A percentile compares a stretch with the other conserved stretches of the same genome.
Conservation (phyloP, 768 basidiomycete genomes). For the Leucosporidium creatinivorum region DNA sequence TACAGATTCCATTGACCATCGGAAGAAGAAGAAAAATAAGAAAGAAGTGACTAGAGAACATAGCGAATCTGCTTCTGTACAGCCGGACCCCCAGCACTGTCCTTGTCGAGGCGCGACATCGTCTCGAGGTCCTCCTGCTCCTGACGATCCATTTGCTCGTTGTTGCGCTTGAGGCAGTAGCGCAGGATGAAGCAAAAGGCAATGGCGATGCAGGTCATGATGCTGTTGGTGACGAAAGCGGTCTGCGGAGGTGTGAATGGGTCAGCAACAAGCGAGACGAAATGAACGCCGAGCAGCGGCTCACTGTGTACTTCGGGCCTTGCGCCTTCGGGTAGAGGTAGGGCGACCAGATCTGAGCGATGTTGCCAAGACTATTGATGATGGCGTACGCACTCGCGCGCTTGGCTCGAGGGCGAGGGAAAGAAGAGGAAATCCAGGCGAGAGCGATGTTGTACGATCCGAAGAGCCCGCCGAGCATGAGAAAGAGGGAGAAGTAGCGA, state of each 20-base stretch:
- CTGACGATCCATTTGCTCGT: conserved; percentile 34
- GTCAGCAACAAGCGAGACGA: background rate
- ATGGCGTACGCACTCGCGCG: conserved; percentile 32
- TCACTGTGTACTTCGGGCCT: conserved; percentile 34
- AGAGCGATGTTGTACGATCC: conserved; percentile 35
- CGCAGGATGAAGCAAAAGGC: conserved; percentile 28
- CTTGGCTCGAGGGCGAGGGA: conserved; percentile 37
- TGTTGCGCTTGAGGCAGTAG: conserved; percentile 30
- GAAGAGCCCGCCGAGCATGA: conserved; percentile 36
- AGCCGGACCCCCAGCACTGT: background rate
- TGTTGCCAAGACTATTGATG: conserved; percentile 29
- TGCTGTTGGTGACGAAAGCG: conserved; percentile 4
- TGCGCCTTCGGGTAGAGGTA: conserved; percentile 35
- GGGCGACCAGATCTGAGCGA: conserved; percentile 38
- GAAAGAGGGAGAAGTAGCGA: conserved; percentile 36
- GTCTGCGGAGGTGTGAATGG: conserved; percentile 19
- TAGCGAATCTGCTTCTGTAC: conserved; percentile 15
- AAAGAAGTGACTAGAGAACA: conserved; percentile 6
- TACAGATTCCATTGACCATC: no score
- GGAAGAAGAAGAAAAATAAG: no score
- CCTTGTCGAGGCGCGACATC: background rate
- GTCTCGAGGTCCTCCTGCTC: conserved; percentile 3
- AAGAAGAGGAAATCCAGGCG: conserved; percentile 36
- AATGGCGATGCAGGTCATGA: conserved; percentile 5
- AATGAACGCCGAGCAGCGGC: background rate